These are phyloP conservation scores for Boletellus sp. DNA, from an alignment of 768 basidiomycete genomes.

Conservation along the genomic window DNA sequence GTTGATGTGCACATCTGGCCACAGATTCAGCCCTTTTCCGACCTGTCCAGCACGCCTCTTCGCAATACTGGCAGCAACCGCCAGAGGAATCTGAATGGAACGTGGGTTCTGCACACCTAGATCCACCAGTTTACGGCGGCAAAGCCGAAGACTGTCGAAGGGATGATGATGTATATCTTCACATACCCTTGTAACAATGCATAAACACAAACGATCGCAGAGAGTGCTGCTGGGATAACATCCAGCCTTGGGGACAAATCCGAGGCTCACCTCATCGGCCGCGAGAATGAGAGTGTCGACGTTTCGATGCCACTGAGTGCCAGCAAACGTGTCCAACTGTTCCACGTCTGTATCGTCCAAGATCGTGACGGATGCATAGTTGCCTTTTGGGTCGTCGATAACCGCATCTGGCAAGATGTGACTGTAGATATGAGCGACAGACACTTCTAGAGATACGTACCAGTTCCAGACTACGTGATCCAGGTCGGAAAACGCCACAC, in stretches of 20 bases:
- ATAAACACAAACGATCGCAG: not conserved
- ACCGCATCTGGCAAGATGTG: conserved; percentile 33
- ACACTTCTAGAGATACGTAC: conserved; percentile 21
- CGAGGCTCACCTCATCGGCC: conserved; percentile 44
- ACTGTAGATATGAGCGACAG: not conserved
- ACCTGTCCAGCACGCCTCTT: conserved; percentile 57
- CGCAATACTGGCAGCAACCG: conserved; percentile 42
- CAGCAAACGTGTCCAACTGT: conserved; percentile 44
- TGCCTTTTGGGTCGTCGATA: conserved; percentile 44
- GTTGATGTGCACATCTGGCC: conserved; percentile 56
- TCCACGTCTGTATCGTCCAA: conserved; percentile 49
- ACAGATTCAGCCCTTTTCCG: conserved; percentile 56
- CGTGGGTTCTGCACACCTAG: conserved; percentile 41
- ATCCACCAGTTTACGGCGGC: conserved; percentile 47
- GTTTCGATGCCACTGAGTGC: conserved; percentile 45
- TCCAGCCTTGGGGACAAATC: not conserved
- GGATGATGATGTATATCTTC: conserved; percentile 44
- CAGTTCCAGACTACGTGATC: conserved; percentile 46
- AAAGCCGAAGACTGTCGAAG: conserved; percentile 59
- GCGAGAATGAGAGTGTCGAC: conserved; percentile 46
- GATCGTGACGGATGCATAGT: conserved; percentile 33
- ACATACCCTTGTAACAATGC: conserved; percentile 12
- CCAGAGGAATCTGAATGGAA: conserved; percentile 53
- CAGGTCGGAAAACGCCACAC: not conserved
- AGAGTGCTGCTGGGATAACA: too few species aligned